Conservation (phyloP, 257 asterid genomes). For the Solanum peruvianum region DNA sequence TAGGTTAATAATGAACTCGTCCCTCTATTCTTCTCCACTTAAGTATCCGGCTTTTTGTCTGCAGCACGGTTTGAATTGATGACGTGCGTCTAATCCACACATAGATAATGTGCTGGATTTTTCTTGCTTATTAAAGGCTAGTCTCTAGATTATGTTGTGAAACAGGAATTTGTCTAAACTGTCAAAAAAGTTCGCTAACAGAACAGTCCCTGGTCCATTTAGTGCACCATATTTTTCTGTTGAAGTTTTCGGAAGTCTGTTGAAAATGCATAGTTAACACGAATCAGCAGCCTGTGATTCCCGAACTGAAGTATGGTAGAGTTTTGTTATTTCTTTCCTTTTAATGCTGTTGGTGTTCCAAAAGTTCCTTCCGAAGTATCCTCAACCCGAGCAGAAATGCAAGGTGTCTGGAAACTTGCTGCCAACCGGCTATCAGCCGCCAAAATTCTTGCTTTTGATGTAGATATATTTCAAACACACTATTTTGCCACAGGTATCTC, state of each 20-base stretch:
- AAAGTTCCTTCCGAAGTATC: not conserved
- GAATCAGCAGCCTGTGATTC: not conserved
- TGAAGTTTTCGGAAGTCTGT: not conserved
- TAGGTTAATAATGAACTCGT: not conserved
- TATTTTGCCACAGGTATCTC: conserved; percentile 30
- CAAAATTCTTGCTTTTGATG: not conserved
- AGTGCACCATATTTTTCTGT: not conserved
- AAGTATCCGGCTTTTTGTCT: not conserved
- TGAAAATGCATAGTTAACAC: not conserved
- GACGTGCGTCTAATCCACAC: not conserved
- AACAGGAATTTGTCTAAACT: not conserved
- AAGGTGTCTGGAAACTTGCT: not conserved
- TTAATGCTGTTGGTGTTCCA: not conserved
- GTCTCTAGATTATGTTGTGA: not conserved
- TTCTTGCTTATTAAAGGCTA: not conserved
- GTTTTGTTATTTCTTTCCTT: not conserved
- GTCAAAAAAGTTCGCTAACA: not conserved
- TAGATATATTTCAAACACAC: not conserved
- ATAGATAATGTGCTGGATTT: not conserved
- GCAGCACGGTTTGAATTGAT: not conserved
- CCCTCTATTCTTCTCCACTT: not conserved
- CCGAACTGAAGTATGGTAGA: not conserved
- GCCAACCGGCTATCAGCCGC: not conserved
- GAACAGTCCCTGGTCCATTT: not conserved
- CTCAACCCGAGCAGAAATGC: not conserved